Evolutionary conservation across 106 monocot species (phyloP).

Genomic region (Acanthochlamys bracteata): DNA sequence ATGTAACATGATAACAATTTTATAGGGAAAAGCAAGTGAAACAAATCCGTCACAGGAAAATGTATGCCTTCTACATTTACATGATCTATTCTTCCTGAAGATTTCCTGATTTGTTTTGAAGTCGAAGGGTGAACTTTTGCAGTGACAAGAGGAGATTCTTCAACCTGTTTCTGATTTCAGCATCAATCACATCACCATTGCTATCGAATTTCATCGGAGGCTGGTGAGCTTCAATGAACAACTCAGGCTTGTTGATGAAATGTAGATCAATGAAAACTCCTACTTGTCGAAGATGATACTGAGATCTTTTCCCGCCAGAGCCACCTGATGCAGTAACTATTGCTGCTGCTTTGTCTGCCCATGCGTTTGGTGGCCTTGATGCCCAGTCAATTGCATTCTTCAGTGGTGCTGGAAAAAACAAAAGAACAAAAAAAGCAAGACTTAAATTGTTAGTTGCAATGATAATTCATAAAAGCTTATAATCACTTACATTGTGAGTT

Average conservation of each 20-base stretch:
- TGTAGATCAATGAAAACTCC: slow-evolving; percentile 66
- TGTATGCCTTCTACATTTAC: too few species aligned
- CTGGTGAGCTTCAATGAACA: slow-evolving; percentile 30
- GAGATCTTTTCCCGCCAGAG: slow-evolving; percentile 46
- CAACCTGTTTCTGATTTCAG: slow-evolving; percentile 30
- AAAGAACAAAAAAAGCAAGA: too few species aligned
- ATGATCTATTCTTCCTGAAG: too few species aligned
- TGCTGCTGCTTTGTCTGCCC: slow-evolving; percentile 57
- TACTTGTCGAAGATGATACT: slow-evolving; percentile 67
- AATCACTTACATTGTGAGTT: too few species aligned
- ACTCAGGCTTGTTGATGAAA: slow-evolving; percentile 77
- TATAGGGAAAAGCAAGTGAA: too few species aligned
- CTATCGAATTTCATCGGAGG: slow-evolving; percentile 45
- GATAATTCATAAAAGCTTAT: too few species aligned
- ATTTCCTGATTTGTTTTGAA: slow-evolving; percentile 10
- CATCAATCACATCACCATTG: slow-evolving; percentile 52
- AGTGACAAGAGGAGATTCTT: slow-evolving; percentile 50
- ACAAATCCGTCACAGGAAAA: too few species aligned
- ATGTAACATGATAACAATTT: too few species aligned
- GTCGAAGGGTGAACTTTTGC: slow-evolving; percentile 32
- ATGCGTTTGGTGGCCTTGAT: slow-evolving; percentile 44
- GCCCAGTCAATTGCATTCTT: slow-evolving; percentile 80
- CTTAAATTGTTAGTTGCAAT: too few species aligned
- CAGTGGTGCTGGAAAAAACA: slow-evolving; percentile 24
- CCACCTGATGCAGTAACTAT: slow-evolving; percentile 44